These are phyloP conservation scores for Botrytis paeoniae DNA, from an alignment of 2,329 filamentous ascomycete species.

Conservation along the genomic window DNA sequence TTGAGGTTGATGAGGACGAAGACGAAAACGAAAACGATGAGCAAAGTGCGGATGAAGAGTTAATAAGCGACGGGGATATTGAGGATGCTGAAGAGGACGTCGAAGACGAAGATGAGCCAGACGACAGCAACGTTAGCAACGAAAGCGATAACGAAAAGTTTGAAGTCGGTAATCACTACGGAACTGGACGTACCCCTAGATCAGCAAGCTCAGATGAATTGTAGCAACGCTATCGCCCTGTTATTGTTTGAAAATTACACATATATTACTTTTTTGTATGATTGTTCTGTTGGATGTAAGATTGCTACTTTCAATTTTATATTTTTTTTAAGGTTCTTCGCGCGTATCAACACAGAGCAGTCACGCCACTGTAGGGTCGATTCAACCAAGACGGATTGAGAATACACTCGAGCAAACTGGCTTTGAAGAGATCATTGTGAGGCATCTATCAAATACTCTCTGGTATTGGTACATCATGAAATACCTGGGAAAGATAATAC, in stretches of 20 bases:
- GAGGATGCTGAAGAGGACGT: slow-evolving; percentile 1
- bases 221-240: not conserved
- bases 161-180: not conserved
- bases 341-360: not conserved
- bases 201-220: slow-evolving; percentile 9
- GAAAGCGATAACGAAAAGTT: not conserved
- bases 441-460: not conserved
- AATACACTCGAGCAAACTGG: not conserved
- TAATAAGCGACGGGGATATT: not conserved
- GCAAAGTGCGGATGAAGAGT: not conserved
- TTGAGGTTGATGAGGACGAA: not conserved
- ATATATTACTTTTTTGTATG: not conserved
- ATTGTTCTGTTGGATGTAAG: not conserved
- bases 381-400: not conserved
- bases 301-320: not conserved
- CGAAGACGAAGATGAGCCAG: slow-evolving; percentile 6
- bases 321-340: not conserved
- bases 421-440: not conserved
- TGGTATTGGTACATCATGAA: not conserved
- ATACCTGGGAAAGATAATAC: not conserved
- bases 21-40: not conserved
- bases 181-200: not conserved
- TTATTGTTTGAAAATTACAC: not conserved
- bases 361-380: not conserved
- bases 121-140: not conserved